Conservation (phyloP, 495 filamentous ascomycete species). For the Bombardia bombarda region DNA sequence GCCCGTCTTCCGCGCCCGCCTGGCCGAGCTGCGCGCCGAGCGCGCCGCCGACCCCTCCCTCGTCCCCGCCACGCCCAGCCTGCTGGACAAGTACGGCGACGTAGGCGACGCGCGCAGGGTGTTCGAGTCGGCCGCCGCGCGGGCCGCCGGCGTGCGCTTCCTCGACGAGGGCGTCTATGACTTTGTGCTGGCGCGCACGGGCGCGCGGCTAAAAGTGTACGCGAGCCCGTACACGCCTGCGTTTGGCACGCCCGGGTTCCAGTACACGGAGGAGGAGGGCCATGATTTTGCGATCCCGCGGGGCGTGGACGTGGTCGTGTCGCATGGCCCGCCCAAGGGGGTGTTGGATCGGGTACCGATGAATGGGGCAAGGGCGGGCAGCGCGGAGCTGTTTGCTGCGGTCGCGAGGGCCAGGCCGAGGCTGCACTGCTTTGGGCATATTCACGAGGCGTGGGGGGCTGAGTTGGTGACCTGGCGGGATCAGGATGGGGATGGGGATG, state of each 20-base stretch:
- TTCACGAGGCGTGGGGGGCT: slow-evolving; percentile 37
- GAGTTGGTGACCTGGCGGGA: slow-evolving; percentile 10
- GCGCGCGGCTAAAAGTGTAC: slow-evolving; percentile 44
- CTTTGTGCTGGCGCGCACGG: slow-evolving; percentile 44
- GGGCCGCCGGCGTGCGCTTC: slow-evolving; percentile 44
- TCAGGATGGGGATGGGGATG: too few relatives aligned
- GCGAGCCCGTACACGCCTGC: slow-evolving; percentile 55
- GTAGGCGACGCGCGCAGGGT: not conserved
- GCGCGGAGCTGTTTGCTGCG: slow-evolving; percentile 38
- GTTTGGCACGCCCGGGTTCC: slow-evolving; percentile 45
- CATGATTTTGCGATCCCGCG: not conserved
- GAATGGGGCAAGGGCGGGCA: slow-evolving; percentile 8
- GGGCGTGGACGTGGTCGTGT: slow-evolving; percentile 51
- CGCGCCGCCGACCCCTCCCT: too few relatives aligned
- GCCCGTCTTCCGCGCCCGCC: too few relatives aligned
- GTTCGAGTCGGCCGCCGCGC: slow-evolving; percentile 22
- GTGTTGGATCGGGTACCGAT: too few relatives aligned
- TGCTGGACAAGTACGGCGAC: too few relatives aligned
- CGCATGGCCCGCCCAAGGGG: slow-evolving; percentile 63
- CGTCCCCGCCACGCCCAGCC: too few relatives aligned
- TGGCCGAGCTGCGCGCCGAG: too few relatives aligned
- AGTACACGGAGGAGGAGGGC: slow-evolving; percentile 24
- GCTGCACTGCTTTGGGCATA: slow-evolving; percentile 55
- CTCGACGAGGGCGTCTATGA: slow-evolving; percentile 49
- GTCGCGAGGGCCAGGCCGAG: slow-evolving; percentile 36